These are phyloP conservation scores for Trichocladium antarcticum DNA, from an alignment of 495 filamentous ascomycete genomes.

Conservation along the genomic window DNA sequence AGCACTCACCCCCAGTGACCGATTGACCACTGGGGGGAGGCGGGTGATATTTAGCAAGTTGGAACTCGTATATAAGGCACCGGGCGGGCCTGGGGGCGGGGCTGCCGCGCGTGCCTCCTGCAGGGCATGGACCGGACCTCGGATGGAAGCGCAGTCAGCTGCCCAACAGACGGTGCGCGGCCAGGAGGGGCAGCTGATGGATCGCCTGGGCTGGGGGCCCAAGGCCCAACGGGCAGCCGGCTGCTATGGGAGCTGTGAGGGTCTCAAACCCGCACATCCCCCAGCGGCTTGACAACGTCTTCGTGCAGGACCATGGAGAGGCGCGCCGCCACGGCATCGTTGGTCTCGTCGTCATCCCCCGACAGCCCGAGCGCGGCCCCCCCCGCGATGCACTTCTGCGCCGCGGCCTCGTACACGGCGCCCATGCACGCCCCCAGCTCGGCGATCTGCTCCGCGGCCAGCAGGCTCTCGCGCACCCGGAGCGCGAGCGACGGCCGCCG, in stretches of 20 bases:
- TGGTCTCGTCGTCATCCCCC: slow-evolving; percentile 27
- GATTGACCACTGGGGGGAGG: no score
- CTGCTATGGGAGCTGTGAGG: neutral
- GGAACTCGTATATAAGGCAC: no score
- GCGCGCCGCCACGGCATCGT: slow-evolving; percentile 22
- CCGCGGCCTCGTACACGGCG: slow-evolving; percentile 23
- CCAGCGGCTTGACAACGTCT: slow-evolving; percentile 28
- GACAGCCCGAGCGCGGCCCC: slow-evolving; percentile 20
- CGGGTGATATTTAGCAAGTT: no score
- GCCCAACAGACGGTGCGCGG: no score
- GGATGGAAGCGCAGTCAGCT: no score
- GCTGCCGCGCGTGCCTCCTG: no score
- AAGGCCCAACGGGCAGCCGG: no score
- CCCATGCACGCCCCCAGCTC: slow-evolving; percentile 29
- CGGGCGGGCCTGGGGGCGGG: no score
- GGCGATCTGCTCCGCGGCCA: slow-evolving; percentile 18
- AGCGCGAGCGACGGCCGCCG: slow-evolving; percentile 22
- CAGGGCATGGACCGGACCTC: no score
- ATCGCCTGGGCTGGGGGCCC: neutral
- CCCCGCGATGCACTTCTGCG: slow-evolving; percentile 25
- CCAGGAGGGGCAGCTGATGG: no score
- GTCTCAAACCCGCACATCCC: slow-evolving; percentile 24
- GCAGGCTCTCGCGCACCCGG: slow-evolving; percentile 20
- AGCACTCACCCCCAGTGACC: no score
- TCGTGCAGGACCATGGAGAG: slow-evolving; percentile 28